Conservation (phyloP, 139 green algal genomes). For the Chlorella sp. region DNA sequence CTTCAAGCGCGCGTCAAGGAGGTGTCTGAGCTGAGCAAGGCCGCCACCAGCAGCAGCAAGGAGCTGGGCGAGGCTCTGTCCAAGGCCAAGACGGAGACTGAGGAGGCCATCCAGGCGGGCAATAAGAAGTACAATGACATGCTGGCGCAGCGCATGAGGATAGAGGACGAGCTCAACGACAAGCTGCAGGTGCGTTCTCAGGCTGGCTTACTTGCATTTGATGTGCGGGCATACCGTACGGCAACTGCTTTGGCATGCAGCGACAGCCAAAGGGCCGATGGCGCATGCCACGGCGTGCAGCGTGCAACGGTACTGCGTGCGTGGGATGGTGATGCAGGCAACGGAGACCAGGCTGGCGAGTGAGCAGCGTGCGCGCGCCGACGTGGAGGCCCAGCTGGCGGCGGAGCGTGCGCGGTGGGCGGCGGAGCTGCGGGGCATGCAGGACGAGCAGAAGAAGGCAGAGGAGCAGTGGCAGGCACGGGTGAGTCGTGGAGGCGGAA, state of each 20-base stretch:
- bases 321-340: no score
- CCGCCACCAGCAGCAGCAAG: conserved; percentile 23
- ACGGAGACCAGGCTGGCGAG: conserved; percentile 17
- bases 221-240: not conserved
- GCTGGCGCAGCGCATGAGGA: conserved; percentile 43
- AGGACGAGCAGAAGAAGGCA: conserved; percentile 7
- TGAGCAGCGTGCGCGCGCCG: not conserved
- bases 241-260: no score
- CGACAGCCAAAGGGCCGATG: no score
- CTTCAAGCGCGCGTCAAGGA: conserved; percentile 39
- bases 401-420: conserved; percentile 16
- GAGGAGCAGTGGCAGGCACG: conserved; percentile 28
- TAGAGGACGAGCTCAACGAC: conserved; percentile 26
- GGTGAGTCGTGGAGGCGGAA: no score
- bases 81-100: conserved; percentile 37
- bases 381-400: not conserved
- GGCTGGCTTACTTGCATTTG: not conserved
- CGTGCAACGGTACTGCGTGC: no score
- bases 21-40: conserved; percentile 20
- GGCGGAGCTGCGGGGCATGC: conserved; percentile 7
- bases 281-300: no score
- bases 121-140: conserved; percentile 59
- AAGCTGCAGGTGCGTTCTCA: conserved; percentile 3
- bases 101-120: conserved; percentile 39
- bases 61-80: conserved; percentile 13